Percentiles rank a stretch among this genome's conserved stretches.
Evolutionary conservation across 1,139 yeast species (phyloP).

Genomic region (Trichomonascaceae sp.): DNA sequence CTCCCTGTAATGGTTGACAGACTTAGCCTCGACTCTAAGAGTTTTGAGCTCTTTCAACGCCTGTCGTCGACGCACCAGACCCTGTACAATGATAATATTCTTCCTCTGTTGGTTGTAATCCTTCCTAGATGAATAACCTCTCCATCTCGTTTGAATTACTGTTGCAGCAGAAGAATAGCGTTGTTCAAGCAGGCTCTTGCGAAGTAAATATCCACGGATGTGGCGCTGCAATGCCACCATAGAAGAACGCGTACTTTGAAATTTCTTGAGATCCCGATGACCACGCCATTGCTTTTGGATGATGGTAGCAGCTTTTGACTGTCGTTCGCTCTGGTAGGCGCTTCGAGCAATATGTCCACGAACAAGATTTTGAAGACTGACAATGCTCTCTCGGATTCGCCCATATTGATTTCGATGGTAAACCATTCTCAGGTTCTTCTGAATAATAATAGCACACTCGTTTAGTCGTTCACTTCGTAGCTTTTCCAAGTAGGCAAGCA

Average conservation of each 20-base stretch:
- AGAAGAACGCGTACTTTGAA: slow-evolving; percentile 41
- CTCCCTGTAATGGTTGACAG: slow-evolving; percentile 83
- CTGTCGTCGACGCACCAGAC: slow-evolving; percentile 66
- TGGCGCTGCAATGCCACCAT: slow-evolving; percentile 60
- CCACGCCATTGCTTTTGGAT: slow-evolving; percentile 75
- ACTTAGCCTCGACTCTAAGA: slow-evolving; percentile 78
- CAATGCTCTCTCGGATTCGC: slow-evolving; percentile 50
- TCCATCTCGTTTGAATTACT: slow-evolving; percentile 61
- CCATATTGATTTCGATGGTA: slow-evolving; percentile 58
- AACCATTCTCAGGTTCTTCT: slow-evolving; percentile 71
- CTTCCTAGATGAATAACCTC: slow-evolving; percentile 51
- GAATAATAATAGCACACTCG: slow-evolving; percentile 76
- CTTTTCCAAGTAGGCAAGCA: slow-evolving; percentile 82
- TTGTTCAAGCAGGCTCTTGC: slow-evolving; percentile 42
- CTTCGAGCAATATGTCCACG: slow-evolving; percentile 61
- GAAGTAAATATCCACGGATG: slow-evolving; percentile 60
- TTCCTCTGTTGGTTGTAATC: slow-evolving; percentile 39
- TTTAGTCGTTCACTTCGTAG: slow-evolving; percentile 71
- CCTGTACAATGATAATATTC: slow-evolving; percentile 67
- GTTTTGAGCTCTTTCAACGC: slow-evolving; percentile 62
- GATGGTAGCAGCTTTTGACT: slow-evolving; percentile 57
- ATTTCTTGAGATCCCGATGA: slow-evolving; percentile 46
- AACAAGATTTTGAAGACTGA: slow-evolving; percentile 51
- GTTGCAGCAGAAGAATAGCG: slow-evolving; percentile 60
- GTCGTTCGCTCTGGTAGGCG: slow-evolving; percentile 52